These are phyloP conservation scores for Malus hybrid DNA, from an alignment of 331 rosid genomes.

Conservation along the genomic window DNA sequence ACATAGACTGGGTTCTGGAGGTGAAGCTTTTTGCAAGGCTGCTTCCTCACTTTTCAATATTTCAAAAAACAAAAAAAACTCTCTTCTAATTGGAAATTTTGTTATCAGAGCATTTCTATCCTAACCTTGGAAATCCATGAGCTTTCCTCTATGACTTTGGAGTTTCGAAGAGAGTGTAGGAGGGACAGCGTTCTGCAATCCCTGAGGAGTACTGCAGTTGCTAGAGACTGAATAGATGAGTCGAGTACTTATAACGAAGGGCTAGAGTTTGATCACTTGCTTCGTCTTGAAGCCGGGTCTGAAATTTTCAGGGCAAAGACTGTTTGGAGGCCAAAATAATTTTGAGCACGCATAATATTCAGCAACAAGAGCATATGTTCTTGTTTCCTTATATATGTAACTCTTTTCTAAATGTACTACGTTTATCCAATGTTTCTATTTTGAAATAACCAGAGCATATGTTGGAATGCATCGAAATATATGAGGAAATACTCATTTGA, in stretches of 20 bases:
- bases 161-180: constrained; percentile 13
- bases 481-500: too few species aligned
- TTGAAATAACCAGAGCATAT: too few species aligned
- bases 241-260: neutral
- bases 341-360: neutral
- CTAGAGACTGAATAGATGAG: neutral
- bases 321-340: neutral
- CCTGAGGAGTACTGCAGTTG: neutral
- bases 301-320: constrained; percentile 29
- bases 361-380: neutral
- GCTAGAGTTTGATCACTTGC: neutral
- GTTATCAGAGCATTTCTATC: constrained; percentile 12
- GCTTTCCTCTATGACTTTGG: neutral
- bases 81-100: neutral
- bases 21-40: neutral
- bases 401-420: too few species aligned
- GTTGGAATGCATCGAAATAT: too few species aligned
- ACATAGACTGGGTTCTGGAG: constrained; percentile 35
- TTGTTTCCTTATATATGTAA: too few species aligned
- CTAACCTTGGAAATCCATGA: neutral
- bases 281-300: neutral
- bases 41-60: neutral
- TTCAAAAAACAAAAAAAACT: too few species aligned
- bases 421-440: too few species aligned
- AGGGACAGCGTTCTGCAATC: neutral